A percentile compares a stretch with the other conserved stretches of the same genome.
phyloP scores from a whole-genome alignment of 208 protist species.

The Phytomonas sp. region DNA sequence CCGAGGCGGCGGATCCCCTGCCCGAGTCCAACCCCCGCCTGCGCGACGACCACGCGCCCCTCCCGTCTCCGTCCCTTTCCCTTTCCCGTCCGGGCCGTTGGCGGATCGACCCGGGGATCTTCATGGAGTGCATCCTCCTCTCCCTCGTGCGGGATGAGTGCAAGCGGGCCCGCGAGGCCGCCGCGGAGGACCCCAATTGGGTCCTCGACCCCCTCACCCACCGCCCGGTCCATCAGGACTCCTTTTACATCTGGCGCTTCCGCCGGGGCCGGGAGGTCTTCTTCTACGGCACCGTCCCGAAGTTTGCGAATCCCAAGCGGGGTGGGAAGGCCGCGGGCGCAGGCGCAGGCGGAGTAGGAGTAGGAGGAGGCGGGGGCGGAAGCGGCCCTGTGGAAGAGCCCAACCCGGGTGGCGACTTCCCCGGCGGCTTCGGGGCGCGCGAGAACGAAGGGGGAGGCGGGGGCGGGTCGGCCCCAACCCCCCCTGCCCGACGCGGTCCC shows the following conservation, averaged over 20 bases:
- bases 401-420: too few species aligned
- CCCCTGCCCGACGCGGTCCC: neutral
- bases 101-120: conserved; percentile 26
- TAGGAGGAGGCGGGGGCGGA: too few species aligned
- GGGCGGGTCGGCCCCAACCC: too few species aligned
- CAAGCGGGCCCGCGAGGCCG: conserved; percentile 49
- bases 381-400: too few species aligned
- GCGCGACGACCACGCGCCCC: conserved; percentile 21
- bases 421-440: too few species aligned
- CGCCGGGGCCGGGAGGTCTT: conserved; percentile 30
- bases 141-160: conserved; percentile 65
- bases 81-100: conserved; percentile 22
- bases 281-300: conserved; percentile 65
- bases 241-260: conserved; percentile 65
- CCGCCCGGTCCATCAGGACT: conserved; percentile 29
- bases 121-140: conserved; percentile 53
- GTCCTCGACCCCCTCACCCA: conserved; percentile 21
- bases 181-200: conserved; percentile 38
- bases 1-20: conserved; percentile 1
- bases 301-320: conserved; percentile 47
- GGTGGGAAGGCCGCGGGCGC: neutral
- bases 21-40: conserved; percentile 7
- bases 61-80: neutral
- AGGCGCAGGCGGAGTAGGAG: too few species aligned
- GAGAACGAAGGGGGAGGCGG: too few species aligned